Conservation (phyloP, 2,329 filamentous ascomycete genomes). For the Talaromyces sp. region DNA sequence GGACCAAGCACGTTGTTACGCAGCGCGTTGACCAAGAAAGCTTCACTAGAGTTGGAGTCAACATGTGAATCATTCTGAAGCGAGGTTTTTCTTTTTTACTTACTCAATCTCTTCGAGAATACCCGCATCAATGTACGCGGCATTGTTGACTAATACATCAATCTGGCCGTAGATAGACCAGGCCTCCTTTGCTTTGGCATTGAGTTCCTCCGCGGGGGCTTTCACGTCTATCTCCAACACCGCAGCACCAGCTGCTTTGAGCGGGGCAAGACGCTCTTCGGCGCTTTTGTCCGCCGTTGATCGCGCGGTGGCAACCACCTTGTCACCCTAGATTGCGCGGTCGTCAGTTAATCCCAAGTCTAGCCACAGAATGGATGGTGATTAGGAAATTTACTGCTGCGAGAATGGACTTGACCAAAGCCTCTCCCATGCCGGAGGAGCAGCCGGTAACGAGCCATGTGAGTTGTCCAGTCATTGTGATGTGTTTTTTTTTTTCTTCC, state of each 20-base stretch:
- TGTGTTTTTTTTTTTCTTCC: background rate
- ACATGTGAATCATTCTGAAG: background rate
- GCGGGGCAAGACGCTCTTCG: background rate
- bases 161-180: background rate
- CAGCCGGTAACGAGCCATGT: conserved; percentile 3
- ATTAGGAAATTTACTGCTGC: background rate
- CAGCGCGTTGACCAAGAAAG: background rate
- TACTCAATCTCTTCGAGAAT: background rate
- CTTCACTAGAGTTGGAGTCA: background rate
- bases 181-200: conserved; percentile 1
- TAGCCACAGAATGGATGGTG: background rate
- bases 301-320: background rate
- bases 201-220: background rate
- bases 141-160: conserved; percentile 1
- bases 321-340: background rate
- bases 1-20: conserved; percentile 41
- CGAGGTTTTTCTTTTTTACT: too few species aligned
- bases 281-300: background rate
- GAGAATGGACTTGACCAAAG: background rate
- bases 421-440: background rate
- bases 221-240: background rate
- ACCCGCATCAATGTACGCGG: background rate
- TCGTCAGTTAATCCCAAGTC: background rate
- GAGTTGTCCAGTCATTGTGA: background rate
- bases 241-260: background rate